phyloP scores from a whole-genome alignment of 2,329 filamentous ascomycete genomes.

The Aotearoamyces nothofagi region DNA sequence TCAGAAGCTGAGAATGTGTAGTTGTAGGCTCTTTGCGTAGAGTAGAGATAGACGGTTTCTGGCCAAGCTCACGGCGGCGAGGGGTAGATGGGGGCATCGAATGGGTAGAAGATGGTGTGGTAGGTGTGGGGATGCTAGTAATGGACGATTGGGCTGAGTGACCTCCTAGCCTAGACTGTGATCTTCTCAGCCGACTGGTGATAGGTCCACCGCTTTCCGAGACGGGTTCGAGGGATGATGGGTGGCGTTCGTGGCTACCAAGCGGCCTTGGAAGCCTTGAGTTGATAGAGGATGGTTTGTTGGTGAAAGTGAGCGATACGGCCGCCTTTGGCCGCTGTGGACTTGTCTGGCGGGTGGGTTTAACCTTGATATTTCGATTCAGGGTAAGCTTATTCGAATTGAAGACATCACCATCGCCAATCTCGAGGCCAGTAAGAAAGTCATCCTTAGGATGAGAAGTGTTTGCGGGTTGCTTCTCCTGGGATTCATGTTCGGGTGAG shows the following conservation, averaged over 20 bases:
- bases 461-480: conserved; percentile 20
- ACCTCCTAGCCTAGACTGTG: conserved; percentile 51
- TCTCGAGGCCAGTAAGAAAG: conserved; percentile 73
- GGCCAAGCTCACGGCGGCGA: conserved; percentile 41
- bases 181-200: conserved; percentile 39
- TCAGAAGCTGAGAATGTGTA: conserved; percentile 47
- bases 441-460: conserved; percentile 40
- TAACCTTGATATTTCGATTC: conserved; percentile 85
- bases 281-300: conserved; percentile 40
- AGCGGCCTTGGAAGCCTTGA: conserved; percentile 73
- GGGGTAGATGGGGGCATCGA: conserved; percentile 42
- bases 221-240: conserved; percentile 76
- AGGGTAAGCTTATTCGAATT: conserved; percentile 67
- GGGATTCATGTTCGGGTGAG: conserved; percentile 33
- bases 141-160: conserved; percentile 57
- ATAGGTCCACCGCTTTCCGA: conserved; percentile 75
- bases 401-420: conserved; percentile 72
- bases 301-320: conserved; percentile 83
- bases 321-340: conserved; percentile 59
- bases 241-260: conserved; percentile 49
- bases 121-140: conserved; percentile 45
- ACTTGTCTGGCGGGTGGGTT: conserved; percentile 52
- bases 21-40: conserved; percentile 46
- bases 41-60: conserved; percentile 36
- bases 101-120: conserved; percentile 37